A percentile compares a stretch with the other conserved stretches of the same genome.
These are phyloP conservation scores for Apophysomyces ossiformis DNA, from an alignment of 371 early-diverging fungal species.

Conservation along the genomic window DNA sequence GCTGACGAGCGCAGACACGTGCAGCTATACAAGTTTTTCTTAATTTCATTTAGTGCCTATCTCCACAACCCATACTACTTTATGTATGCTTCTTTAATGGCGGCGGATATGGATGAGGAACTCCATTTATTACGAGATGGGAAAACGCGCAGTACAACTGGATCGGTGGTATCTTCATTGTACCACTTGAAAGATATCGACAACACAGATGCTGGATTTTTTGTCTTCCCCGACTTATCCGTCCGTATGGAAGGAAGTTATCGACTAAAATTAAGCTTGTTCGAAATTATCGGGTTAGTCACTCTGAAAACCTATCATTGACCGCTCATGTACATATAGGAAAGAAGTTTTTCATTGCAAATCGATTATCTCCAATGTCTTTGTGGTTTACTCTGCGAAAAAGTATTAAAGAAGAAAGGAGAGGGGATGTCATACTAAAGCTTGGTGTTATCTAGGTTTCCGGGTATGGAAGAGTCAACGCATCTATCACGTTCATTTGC, in stretches of 20 bases:
- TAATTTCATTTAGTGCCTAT: slow-evolving; percentile 53
- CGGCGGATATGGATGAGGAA: slow-evolving; percentile 70
- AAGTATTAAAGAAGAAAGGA: slow-evolving; percentile 39
- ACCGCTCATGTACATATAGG: slow-evolving; percentile 24
- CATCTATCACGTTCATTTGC: slow-evolving; percentile 89
- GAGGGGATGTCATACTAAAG: background rate
- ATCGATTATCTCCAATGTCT: slow-evolving; percentile 75
- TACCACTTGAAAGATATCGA: slow-evolving; percentile 88
- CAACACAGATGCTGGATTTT: slow-evolving; percentile 90
- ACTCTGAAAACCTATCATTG: background rate
- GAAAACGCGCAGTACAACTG: slow-evolving; percentile 76
- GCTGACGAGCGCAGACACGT: background rate
- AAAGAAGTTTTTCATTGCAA: slow-evolving; percentile 82
- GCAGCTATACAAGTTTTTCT: background rate
- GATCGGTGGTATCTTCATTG: slow-evolving; percentile 90
- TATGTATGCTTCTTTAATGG: slow-evolving; percentile 81
- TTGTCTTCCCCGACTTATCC: slow-evolving; percentile 95
- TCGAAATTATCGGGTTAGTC: slow-evolving; percentile 81
- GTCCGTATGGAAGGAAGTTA: slow-evolving; percentile 92
- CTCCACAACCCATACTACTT: slow-evolving; percentile 88
- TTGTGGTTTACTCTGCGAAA: slow-evolving; percentile 91
- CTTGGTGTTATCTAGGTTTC: slow-evolving; percentile 59
- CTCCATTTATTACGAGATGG: slow-evolving; percentile 75
- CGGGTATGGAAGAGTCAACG: slow-evolving; percentile 95
- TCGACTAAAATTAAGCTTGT: slow-evolving; percentile 87